These are phyloP conservation scores for Aspergillus chevalieri DNA, from an alignment of 2,329 filamentous ascomycete genomes.

Conservation along the genomic window DNA sequence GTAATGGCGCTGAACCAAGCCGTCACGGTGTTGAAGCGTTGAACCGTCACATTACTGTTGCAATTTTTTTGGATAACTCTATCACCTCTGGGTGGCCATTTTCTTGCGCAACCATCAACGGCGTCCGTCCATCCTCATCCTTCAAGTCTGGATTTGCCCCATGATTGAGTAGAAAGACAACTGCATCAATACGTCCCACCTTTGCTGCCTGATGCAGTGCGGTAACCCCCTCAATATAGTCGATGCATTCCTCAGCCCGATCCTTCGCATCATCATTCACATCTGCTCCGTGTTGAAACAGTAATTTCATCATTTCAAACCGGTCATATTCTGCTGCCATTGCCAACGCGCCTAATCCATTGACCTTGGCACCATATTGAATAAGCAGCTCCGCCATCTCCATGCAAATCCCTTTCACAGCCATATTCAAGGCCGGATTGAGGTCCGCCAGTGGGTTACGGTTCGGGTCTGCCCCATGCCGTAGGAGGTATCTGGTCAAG, in stretches of 20 bases:
- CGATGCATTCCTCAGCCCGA: not conserved
- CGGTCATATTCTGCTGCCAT: not conserved
- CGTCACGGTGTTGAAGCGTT: no score
- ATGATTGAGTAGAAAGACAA: not conserved
- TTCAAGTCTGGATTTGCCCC: not conserved
- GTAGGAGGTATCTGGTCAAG: no score
- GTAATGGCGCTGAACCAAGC: not conserved
- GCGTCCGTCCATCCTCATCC: not conserved
- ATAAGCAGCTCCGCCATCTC: not conserved
- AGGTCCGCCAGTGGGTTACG: no score
- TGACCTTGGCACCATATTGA: not conserved
- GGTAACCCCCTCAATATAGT: not conserved
- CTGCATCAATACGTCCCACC: not conserved
- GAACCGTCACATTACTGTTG: no score
- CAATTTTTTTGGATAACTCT: not conserved
- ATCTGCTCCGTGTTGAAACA: not conserved
- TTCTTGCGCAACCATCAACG: not conserved
- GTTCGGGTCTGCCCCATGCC: no score
- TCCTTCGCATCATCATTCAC: not conserved
- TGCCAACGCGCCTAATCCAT: not conserved
- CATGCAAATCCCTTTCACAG: not conserved
- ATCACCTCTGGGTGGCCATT: not conserved
- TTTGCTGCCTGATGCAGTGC: not conserved
- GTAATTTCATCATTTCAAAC: not conserved
- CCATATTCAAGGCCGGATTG: not conserved